Conservation (phyloP, 2,329 filamentous ascomycete species). For the Arthrobotrys sphaeroides region DNA sequence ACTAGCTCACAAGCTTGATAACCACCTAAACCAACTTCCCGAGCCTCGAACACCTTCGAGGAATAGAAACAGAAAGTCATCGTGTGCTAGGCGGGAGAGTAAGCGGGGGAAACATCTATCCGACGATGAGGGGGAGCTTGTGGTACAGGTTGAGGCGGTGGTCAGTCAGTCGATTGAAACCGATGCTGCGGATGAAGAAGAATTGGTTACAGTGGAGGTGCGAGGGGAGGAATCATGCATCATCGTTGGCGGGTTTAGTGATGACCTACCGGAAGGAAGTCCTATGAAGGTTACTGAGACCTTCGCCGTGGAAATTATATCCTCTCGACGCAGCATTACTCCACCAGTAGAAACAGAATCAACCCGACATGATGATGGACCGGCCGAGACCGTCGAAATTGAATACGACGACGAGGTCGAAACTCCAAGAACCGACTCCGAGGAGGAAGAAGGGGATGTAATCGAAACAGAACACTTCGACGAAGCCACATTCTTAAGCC, state of each 20-base stretch:
- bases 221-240: background rate
- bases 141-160: background rate
- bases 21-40: conserved; percentile 8
- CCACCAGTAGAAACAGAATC: background rate
- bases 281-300: background rate
- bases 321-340: background rate
- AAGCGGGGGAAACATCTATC: too few relatives aligned
- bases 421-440: background rate
- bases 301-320: conserved; percentile 11
- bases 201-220: background rate
- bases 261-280: background rate
- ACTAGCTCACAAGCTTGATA: conserved; percentile 6
- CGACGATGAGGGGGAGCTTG: too few relatives aligned
- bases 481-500: conserved; percentile 28
- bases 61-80: background rate
- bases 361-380: too few relatives aligned
- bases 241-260: background rate
- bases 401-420: background rate
- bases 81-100: conserved; percentile 3
- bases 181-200: background rate
- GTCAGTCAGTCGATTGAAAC: background rate
- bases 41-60: background rate
- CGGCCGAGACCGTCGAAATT: background rate
- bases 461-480: conserved; percentile 25
- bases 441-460: background rate